Base-by-base conservation (phyloP, 2,329 filamentous ascomycete species). In the Monosporascus sp. region DNA sequence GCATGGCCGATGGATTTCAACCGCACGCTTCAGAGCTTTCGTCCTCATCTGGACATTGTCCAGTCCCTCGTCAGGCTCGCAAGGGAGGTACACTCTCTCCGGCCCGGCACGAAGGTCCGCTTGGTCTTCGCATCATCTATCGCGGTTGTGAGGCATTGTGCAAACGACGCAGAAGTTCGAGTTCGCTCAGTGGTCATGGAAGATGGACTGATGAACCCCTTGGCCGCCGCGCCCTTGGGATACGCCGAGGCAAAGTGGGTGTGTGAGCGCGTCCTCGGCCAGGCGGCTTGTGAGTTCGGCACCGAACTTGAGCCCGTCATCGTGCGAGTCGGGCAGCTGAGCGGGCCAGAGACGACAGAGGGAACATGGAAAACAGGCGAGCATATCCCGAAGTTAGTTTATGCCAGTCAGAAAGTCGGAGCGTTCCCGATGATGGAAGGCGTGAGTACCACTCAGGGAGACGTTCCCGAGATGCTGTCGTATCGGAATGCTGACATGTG, bases 291-390 rank as follows among this genome's bases (percentile, higher is more conserved):
- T 45, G 59, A 63, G 7, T 64, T 53, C 44, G 31, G 44, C 3
- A 47, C 72, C 46, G 62, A 60, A n/a, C 72, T 77, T 56, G 66
- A 68, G 27, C 58, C 72, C 0, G 70, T 71, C 57, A 63, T 64
- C 2, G 67, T 73, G 0, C 68, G 77, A 2, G 65, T 70, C 0
- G 76, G 74, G 1, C 76, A 78, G 52, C 70, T 78, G 35, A 68
- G 73, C 7, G 76, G 76, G 0, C 74, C 73, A 7, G 41, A 44
- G 1, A 65, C 60, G 4, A 66, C 57, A 5, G 72, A 65, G 38
- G 75, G 74, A 0, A 71, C 69, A 54, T 78, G 75, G 76, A 78
- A 78, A 51, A 60, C 69, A 1, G 65, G 64, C 31, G 77, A 78
- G 55, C 75, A 78, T 55, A 63, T 78, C 14, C 60, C 67, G 0